These are phyloP conservation scores for Canariomyces notabilis DNA, from an alignment of 2,329 filamentous ascomycete genomes.

Conservation along the genomic window DNA sequence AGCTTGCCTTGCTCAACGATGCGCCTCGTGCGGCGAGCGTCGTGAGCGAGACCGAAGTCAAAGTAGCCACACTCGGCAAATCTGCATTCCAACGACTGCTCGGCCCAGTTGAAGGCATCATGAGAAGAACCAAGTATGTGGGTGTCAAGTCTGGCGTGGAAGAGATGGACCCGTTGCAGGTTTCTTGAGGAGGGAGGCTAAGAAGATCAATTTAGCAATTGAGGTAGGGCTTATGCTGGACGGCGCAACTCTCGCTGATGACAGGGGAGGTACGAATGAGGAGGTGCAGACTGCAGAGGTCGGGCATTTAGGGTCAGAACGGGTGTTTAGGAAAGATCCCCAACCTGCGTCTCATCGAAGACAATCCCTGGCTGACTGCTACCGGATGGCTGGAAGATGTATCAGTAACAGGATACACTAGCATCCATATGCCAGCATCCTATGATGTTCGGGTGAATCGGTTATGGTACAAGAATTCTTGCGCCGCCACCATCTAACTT, in stretches of 20 bases:
- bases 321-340: conserved; percentile 17
- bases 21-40: conserved; percentile 88
- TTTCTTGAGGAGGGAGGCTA: conserved; percentile 16
- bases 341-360: conserved; percentile 10
- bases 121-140: conserved; percentile 70
- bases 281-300: too few relatives aligned
- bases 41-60: conserved; percentile 77
- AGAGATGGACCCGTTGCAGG: conserved; percentile 61
- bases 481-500: too few relatives aligned
- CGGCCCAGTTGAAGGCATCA: conserved; percentile 88
- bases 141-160: conserved; percentile 58
- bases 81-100: conserved; percentile 91
- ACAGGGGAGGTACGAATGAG: not conserved
- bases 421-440: conserved; percentile 9
- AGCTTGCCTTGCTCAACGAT: conserved; percentile 89
- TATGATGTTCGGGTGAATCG: not conserved
- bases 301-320: conserved; percentile 2
- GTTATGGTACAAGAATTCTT: not conserved
- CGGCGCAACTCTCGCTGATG: not conserved
- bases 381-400: conserved; percentile 13
- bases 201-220: not conserved
- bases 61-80: conserved; percentile 87
- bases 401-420: conserved; percentile 10
- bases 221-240: not conserved
- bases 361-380: conserved; percentile 5